Evolutionary conservation across 768 basidiomycete genomes (phyloP).

Genomic region (Asterophora lycoperdoides): DNA sequence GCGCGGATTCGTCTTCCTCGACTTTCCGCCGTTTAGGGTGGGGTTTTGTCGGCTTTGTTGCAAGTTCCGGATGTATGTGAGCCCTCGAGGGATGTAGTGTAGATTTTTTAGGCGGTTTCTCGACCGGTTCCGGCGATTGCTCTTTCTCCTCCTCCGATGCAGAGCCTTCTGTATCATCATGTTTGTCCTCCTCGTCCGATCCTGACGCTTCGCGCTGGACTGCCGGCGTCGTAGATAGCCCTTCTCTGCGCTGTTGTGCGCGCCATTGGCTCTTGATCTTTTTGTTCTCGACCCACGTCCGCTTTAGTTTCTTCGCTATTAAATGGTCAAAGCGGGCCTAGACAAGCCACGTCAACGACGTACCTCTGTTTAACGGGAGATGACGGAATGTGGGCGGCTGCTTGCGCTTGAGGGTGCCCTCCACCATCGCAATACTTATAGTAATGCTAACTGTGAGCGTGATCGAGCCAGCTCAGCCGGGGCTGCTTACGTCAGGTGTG

Average conservation of each 20-base stretch:
- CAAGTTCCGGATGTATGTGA: slow-evolving; percentile 23
- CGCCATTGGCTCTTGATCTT: slow-evolving; percentile 82
- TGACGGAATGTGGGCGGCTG: slow-evolving; percentile 70
- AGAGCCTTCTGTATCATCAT: slow-evolving; percentile 3
- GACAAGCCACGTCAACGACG: slow-evolving; percentile 7
- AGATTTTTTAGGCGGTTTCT: slow-evolving; percentile 13
- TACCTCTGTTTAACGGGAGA: slow-evolving; percentile 61
- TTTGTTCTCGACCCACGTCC: slow-evolving; percentile 70
- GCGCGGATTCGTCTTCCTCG: slow-evolving; percentile 15
- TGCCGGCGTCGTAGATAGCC: slow-evolving; percentile 20
- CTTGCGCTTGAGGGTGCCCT: slow-evolving; percentile 39
- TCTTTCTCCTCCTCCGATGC: slow-evolving; percentile 15
- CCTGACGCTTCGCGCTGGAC: slow-evolving; percentile 14
- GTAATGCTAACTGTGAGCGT: too few species aligned
- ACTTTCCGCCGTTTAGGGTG: slow-evolving; percentile 13
- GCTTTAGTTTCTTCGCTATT: slow-evolving; percentile 76
- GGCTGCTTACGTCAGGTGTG: slow-evolving; percentile 20
- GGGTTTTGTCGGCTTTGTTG: slow-evolving; percentile 16
- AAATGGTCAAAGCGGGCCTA: slow-evolving; percentile 4
- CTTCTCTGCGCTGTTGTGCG: slow-evolving; percentile 55
- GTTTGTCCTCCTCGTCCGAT: too few species aligned
- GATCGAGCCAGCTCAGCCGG: too few species aligned
- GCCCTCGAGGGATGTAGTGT: slow-evolving; percentile 23
- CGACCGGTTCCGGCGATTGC: slow-evolving; percentile 13
- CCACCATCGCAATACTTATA: slow-evolving; percentile 19